Base-by-base conservation (phyloP, 805 yeast genomes). In the Monosporozyma siamensis region DNA sequence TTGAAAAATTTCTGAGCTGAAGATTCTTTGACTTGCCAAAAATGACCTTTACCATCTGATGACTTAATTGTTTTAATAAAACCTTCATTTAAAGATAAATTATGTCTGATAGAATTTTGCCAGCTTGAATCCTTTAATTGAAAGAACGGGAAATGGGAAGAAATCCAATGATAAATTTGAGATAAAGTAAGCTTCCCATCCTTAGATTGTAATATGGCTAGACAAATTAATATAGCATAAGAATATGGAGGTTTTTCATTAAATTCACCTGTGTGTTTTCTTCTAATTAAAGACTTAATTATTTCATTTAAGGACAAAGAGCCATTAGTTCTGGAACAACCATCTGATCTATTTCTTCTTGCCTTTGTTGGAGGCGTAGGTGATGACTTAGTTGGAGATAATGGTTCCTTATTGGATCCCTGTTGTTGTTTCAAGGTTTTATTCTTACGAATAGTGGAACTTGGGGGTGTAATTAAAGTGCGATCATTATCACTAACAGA, bases 51-150 rank as follows among this genome's bases (percentile, higher is more conserved):
- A 6, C 90, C 88, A 65, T 83, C 94, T 51, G 83, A 82, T 10
- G 96, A 89, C 60, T 89, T 82, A 51, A 85, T 95, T 18, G 92
- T 59, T 64, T 90, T 90, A 39, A 82, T 72, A 58, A 90, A 90
- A 0, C 97, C 95, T 58, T 92, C 92, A 64, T 90, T 92, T 53
- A 90, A 71, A 10, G 96, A 87, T 24, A 90, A 68, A 52, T 92
- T 90, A 64, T 90, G 98, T 48, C 98, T 79, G 48, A 90, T 92
- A 26, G 96, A 89, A 65, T 90, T 90, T 64, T 90, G 97, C 98
- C 98, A 90, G 22, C 97, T 96, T 9, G 86, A 82, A 52, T 87
- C 95, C 45, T 84, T 82, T 48, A 76, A 78, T 49, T 80, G 78
- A 64, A 92, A 92, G 59, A 81, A 90, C 48, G 71, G 75, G 62